Conservation (phyloP, 2,329 filamentous ascomycete species). For the Microdochium nivale region DNA sequence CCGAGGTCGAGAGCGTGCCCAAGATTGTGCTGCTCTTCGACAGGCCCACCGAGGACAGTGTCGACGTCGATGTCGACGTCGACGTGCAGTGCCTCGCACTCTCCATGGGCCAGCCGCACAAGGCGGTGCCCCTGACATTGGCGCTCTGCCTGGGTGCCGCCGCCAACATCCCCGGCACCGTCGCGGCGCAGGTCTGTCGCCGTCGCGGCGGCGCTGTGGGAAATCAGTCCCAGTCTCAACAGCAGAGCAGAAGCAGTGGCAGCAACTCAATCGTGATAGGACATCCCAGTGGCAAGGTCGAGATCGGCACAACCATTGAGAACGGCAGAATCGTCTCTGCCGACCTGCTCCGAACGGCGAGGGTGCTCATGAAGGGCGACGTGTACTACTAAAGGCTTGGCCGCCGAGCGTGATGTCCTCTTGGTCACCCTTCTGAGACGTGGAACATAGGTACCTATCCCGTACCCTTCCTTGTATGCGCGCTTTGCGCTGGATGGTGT, state of each 20-base stretch:
- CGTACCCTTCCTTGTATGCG: too few species aligned
- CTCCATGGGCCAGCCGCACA: slow-evolving; percentile 36
- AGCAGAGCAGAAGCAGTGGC: background rate
- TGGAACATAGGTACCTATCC: background rate
- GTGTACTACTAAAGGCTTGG: slow-evolving; percentile 28
- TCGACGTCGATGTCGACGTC: slow-evolving; percentile 5
- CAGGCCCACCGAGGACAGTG: slow-evolving; percentile 8
- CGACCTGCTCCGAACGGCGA: slow-evolving; percentile 35
- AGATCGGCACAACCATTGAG: slow-evolving; percentile 31
- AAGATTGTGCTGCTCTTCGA: slow-evolving; percentile 35
- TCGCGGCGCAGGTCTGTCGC: slow-evolving; percentile 22
- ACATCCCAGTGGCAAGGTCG: slow-evolving; percentile 37
- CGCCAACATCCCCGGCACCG: slow-evolving; percentile 28
- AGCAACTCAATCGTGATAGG: slow-evolving; percentile 27
- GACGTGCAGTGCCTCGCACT: slow-evolving; percentile 37
- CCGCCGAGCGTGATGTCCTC: background rate
- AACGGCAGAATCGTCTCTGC: slow-evolving; percentile 32
- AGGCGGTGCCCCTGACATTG: slow-evolving; percentile 31
- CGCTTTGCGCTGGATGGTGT: too few species aligned
- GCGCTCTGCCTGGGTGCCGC: slow-evolving; percentile 30
- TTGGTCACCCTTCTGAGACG: background rate
- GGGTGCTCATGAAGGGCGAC: slow-evolving; percentile 39
- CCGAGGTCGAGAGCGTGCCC: slow-evolving; percentile 27
- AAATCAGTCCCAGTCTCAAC: slow-evolving; percentile 5
- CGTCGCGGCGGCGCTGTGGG: slow-evolving; percentile 5